Base-by-base conservation (phyloP, 2,329 filamentous ascomycete species). In the Tolypocladium amazonense region DNA sequence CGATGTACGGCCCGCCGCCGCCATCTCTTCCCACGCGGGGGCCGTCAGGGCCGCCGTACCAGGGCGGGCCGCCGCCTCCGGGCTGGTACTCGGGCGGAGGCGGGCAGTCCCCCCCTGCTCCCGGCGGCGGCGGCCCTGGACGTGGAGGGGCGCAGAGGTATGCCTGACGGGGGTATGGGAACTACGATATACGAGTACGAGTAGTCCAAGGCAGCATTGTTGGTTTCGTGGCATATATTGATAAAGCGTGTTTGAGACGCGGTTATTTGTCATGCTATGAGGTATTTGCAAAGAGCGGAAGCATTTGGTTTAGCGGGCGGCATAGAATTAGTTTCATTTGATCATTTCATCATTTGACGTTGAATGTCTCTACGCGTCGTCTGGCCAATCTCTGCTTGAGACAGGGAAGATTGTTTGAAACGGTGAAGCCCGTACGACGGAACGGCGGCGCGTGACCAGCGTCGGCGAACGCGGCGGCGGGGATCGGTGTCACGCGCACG, bases 1-100 rank as follows among this genome's bases (percentile, higher is more conserved):
- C 63, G 4, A 59, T 50, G n/a, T 58, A 64, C 45, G 50, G 15
- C 9, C 50, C 30, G 18, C 18, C 30, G 50, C 50, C 50, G 30
- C 50, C 50, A 20, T 50, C 25, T 50, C 47, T 20, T 11, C 47
- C 25, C 11, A 30, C 25, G 14, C 52, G 33, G 50, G 20, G 50
- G 30, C 50, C 50, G 27, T 56, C 9, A 56, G 35, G 57, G 35
- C 57, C 45, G 45, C 50, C 37, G 57, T 53, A 58, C 25, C 43
- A 50, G 23, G 25, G 33, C 27, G 57, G 33, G 15, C 45, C 57
- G 37, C 54, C 54, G 15, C 54, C 54, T 41, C 54, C 54, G 18
- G 37, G 54, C 33, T 45, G 56, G 43, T 20, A 52, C 43, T n/a
- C 54, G n/a, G 41, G 23, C 20, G 38, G 38, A 23, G 41, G 33